phyloP scores from a whole-genome alignment of 495 filamentous ascomycete genomes.

The Elasticomyces elasticus region DNA sequence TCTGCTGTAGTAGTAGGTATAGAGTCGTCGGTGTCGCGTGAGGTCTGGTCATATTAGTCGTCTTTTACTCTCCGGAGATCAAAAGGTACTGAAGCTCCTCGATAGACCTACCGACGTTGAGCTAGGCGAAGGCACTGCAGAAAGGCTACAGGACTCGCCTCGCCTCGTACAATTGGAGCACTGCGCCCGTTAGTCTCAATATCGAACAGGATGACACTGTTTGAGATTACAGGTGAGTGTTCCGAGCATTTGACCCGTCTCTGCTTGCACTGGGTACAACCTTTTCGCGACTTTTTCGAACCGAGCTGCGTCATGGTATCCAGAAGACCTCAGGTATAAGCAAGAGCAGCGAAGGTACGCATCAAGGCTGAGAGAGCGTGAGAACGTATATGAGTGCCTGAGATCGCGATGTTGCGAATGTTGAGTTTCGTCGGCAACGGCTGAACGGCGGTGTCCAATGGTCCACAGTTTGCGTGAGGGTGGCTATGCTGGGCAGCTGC shows the following conservation, averaged over 20 bases:
- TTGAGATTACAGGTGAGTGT: background rate
- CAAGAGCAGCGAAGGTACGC: too few relatives aligned
- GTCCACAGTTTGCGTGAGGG: too few relatives aligned
- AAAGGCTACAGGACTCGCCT: slow-evolving; percentile 4
- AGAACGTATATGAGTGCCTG: too few relatives aligned
- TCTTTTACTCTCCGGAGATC: background rate
- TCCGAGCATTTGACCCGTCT: slow-evolving; percentile 9
- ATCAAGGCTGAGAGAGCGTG: too few relatives aligned
- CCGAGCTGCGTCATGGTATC: slow-evolving; percentile 7
- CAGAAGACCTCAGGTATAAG: too few relatives aligned
- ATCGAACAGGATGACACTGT: background rate
- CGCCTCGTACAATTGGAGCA: slow-evolving; percentile 6
- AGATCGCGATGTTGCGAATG: too few relatives aligned
- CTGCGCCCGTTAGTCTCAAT: too few relatives aligned
- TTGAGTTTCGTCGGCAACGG: too few relatives aligned
- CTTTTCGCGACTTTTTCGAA: slow-evolving; percentile 3
- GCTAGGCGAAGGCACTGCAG: background rate
- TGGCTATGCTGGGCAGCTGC: too few relatives aligned
- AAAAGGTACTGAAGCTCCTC: too few relatives aligned
- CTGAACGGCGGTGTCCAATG: too few relatives aligned
- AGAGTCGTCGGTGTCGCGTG: background rate
- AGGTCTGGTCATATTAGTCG: background rate
- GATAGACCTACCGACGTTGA: background rate
- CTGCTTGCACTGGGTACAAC: slow-evolving; percentile 4
- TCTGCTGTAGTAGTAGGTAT: background rate